Evolutionary conservation across 495 filamentous ascomycete genomes (phyloP), one percentile per base, ranked within the genome.

Genomic region (Penicillium manginii): DNA sequence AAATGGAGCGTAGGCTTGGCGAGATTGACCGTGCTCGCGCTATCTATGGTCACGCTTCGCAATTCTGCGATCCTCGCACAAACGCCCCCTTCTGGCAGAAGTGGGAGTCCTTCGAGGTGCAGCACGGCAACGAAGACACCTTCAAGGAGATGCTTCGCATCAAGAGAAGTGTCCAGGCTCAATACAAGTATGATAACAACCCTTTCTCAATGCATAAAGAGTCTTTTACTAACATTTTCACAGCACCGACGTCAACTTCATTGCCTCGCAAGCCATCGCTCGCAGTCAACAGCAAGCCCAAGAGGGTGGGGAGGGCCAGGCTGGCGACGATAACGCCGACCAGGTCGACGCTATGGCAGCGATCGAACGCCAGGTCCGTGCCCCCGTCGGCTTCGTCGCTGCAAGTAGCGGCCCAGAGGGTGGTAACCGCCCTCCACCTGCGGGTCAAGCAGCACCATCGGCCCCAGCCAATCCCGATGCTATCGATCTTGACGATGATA

Each of bases 131-230:
- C 73, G 96, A 99, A 67, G 94, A 99, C 72, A 99, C 94, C 8
- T 99, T 94, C 81, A 97, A 96, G 78, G 94, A 98, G 72, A 99
- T 99, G 94, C 81, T 98, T 42, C 88, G 93, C 22, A 91, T 98
- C 79, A 99, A 97, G 83, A 79, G 94, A 67, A 96, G 92, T 78
- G 94, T 98, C 5, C 92, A 97, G 73, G 93, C 94, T 50, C 90
- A 97, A 79, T 98, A 93, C 78, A 97, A 97, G 83, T 86, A 83
- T 69, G 80, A 74, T 17, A 22, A n/a, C 32, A 52, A 54, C 2
- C 26, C 33, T 10, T 37, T 17, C n/a, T 2, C 50, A 48, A 37
- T 26, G 14, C 52, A 21, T 6, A 10, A n/a, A 33, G 40, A 56
- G 21, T 40, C 14, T 39, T 46, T 54, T 55, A 59, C 63, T 73